Evolutionary conservation across 140 eudicot species (phyloP), one percentile per base, ranked within the genome.

Genomic region (Oenanthe javanica): DNA sequence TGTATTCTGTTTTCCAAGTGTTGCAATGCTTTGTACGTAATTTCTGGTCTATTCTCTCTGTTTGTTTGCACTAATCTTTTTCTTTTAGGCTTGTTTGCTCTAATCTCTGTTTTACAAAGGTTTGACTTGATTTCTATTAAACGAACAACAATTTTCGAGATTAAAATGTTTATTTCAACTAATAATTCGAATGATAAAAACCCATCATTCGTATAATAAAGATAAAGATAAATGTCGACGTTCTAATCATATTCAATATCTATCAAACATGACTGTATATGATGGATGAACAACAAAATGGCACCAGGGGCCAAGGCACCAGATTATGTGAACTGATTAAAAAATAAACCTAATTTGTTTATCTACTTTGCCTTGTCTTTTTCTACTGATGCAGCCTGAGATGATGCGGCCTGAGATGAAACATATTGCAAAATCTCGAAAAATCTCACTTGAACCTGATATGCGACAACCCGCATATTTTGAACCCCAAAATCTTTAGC

Each of bases 391-490:
- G 69, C n/a, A 55, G 63, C 23, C 63, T 57, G 69, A n/a, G 69
- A 0, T n/a, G 69, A 2, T 31, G 73, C 73, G 12, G 73, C 73
- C 8, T 67, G 73, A 27, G 87, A 13, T 76, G 86, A 71, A 79
- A 85, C 72, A 77, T 72, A 82, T 36, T 80, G 83, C 76, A 87
- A 14, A 80, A 87, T 38, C 27, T 87, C 88, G 69, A 82, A 82
- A n/a, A 87, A 31, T 69, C 75, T 82, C 1, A 64, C 16, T 79
- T 82, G 88, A 9, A 88, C 86, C 46, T 79, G 82, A n/a, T 43
- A 38, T n/a, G 70, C 47, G n/a, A 67, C 80, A 45, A 52, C 80
- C 10, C 74, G 86, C 79, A 80, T 72, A 31, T 45, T 49, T n/a
- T 76, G 14, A 46, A 80, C 43, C 1, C 83, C 87, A 21, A 82